Conservation (phyloP, 1,284 basidiomycete species). For the Microbotryum violaceum region DNA sequence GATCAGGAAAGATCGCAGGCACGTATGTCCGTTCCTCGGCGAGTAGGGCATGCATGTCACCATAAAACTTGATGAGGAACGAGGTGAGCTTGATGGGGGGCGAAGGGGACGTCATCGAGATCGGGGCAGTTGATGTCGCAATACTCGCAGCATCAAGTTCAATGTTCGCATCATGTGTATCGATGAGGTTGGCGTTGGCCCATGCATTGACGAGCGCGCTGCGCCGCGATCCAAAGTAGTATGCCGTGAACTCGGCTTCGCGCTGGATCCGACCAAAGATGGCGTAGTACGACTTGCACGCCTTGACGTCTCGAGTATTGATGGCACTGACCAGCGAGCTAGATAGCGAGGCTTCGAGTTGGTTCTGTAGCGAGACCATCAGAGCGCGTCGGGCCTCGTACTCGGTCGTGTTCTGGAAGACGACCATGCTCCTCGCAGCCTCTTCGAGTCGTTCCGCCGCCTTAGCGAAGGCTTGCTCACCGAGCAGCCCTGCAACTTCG, state of each 20-base stretch:
- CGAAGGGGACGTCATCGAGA: background rate
- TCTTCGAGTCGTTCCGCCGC: constrained; percentile 82
- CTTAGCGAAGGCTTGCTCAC: constrained; percentile 62
- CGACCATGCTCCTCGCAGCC: constrained; percentile 73
- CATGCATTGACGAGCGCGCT: constrained; percentile 58
- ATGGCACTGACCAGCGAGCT: constrained; percentile 76
- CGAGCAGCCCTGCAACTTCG: constrained; percentile 72
- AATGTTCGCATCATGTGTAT: constrained; percentile 21
- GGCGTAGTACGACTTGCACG: constrained; percentile 67
- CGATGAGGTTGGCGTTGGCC: constrained; percentile 43
- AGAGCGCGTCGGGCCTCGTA: constrained; percentile 74
- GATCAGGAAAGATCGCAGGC: constrained; percentile 72
- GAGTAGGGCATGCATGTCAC: constrained; percentile 57
- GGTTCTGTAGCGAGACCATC: constrained; percentile 83
- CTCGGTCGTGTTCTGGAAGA: constrained; percentile 78
- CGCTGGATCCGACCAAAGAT: constrained; percentile 85
- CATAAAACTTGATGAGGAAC: constrained; percentile 68
- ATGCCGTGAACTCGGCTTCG: constrained; percentile 80
- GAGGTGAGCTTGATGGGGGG: constrained; percentile 47
- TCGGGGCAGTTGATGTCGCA: constrained; percentile 2
- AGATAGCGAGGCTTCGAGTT: constrained; percentile 79
- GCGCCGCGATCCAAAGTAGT: constrained; percentile 78
- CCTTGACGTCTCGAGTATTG: constrained; percentile 60
- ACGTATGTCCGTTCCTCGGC: constrained; percentile 64
- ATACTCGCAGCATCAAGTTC: constrained; percentile 22